Conservation (phyloP, 345 rosid species). For the Bruguiera sexangula region DNA sequence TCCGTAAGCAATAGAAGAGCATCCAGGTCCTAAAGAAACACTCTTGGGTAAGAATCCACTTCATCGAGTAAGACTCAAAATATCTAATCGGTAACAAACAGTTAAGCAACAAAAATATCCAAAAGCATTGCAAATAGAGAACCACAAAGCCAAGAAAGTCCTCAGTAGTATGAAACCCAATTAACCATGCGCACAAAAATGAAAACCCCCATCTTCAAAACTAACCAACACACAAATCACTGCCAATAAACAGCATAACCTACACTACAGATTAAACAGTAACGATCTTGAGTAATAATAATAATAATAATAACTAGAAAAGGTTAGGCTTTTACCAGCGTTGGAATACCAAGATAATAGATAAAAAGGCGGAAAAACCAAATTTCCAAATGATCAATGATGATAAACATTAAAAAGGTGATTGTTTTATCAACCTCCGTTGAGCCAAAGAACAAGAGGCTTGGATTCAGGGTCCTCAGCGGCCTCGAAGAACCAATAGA, state of each 20-base stretch:
- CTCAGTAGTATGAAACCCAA: not conserved
- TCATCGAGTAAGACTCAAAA: not conserved
- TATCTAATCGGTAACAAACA: slow-evolving; percentile 8
- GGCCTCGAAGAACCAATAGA: slow-evolving; percentile 86
- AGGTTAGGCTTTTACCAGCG: not conserved
- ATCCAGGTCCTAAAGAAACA: slow-evolving; percentile 74
- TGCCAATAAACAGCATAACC: not conserved
- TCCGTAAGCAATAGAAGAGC: slow-evolving; percentile 86
- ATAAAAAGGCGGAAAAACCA: not conserved
- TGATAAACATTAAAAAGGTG: not conserved
- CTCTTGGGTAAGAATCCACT: slow-evolving; percentile 6
- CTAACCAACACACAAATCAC: not conserved
- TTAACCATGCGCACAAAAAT: not conserved
- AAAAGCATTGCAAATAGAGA: not conserved
- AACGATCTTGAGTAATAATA: not conserved
- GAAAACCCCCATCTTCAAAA: not conserved
- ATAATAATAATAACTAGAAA: not conserved
- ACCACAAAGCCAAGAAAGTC: not conserved
- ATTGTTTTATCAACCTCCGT: slow-evolving; percentile 14
- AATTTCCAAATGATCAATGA: not conserved
- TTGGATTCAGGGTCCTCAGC: slow-evolving; percentile 67
- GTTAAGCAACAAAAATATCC: not conserved
- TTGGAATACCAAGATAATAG: not conserved
- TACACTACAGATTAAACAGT: not conserved
- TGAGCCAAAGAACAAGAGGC: slow-evolving; percentile 92